These are phyloP conservation scores for Neobulgaria alba DNA, from an alignment of 2,329 filamentous ascomycete species.

Conservation along the genomic window DNA sequence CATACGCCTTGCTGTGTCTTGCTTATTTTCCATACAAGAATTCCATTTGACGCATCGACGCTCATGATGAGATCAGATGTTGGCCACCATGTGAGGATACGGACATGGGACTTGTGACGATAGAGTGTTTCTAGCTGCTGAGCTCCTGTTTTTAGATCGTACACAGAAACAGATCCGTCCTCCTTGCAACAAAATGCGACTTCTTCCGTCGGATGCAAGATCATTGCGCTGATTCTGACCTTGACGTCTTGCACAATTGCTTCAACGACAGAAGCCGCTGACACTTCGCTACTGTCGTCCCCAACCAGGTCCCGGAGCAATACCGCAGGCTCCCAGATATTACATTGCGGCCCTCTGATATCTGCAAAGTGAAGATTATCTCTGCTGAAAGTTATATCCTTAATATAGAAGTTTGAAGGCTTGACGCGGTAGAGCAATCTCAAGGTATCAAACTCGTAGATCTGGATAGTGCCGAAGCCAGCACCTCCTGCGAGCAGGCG, in stretches of 20 bases:
- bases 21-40: constrained; percentile 11
- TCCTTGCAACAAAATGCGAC: constrained; percentile 31
- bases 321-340: constrained; percentile 31
- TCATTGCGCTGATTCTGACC: constrained; percentile 27
- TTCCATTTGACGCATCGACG: constrained; percentile 24
- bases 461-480: constrained; percentile 21
- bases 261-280: constrained; percentile 20
- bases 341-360: constrained; percentile 30
- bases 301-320: constrained; percentile 22
- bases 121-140: constrained; percentile 23
- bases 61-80: constrained; percentile 20
- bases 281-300: constrained; percentile 23
- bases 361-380: constrained; percentile 31
- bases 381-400: constrained; percentile 26
- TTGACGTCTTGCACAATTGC: constrained; percentile 19
- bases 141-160: constrained; percentile 23
- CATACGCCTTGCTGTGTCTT: constrained; percentile 3
- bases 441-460: constrained; percentile 26
- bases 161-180: constrained; percentile 30
- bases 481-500: constrained; percentile 20
- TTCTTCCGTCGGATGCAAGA: constrained; percentile 18
- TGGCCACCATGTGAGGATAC: constrained; percentile 25
- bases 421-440: constrained; percentile 25
- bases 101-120: constrained; percentile 25
- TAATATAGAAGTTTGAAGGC: constrained; percentile 24